Evolutionary conservation across 106 monocot species (phyloP), one percentile per base, ranked within the genome.

Genomic region (Dendrobium chrysotoxum): DNA sequence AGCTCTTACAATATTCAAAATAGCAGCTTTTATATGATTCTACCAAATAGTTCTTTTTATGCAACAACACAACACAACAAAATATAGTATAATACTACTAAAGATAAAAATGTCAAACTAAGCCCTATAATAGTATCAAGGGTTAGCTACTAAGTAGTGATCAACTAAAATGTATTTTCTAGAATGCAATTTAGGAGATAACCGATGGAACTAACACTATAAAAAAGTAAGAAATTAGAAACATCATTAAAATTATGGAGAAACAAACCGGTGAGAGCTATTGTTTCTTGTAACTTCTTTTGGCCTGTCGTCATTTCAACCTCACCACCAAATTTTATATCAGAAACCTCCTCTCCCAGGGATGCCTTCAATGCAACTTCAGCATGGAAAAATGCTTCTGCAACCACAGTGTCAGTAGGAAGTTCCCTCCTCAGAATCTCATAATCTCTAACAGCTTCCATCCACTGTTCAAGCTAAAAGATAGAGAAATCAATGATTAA

Each of bases 281-380:
- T 79, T 42, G 84, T 88, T 12, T 82, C 85, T 73, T 73, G 84
- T 35, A 88, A 86, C 46, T 88, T 88, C 44, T 90, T 81, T 7
- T 75, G 13, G 17, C 83, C 75, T 1, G 74, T 75, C 57, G 90
- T 84, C 65, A 84, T 75, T 75, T 90, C 85, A 38, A 90, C 92
- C 42, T 90, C 90, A 9, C 92, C 90, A 55, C 90, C 92, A 78
- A 90, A 90, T 39, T 83, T 93, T 83, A 87, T 35, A 80, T 86
- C 85, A 2, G 85, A 93, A 13, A 88, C 82, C 40, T 88, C 90
- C 67, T 93, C 86, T 6, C 88, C 88, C 46, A 74, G 80, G 38
- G 85, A 88, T 21, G 42, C 84, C 67, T 88, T 90, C 57, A 93
- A 39, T 31, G 90, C 88, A n/a, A 90, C 83, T 75, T 93, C 82